Percentiles rank a stretch among this genome's conserved stretches.
These are phyloP conservation scores for Xenoacremonium recifei DNA, from an alignment of 2,329 filamentous ascomycete genomes.

Conservation along the genomic window DNA sequence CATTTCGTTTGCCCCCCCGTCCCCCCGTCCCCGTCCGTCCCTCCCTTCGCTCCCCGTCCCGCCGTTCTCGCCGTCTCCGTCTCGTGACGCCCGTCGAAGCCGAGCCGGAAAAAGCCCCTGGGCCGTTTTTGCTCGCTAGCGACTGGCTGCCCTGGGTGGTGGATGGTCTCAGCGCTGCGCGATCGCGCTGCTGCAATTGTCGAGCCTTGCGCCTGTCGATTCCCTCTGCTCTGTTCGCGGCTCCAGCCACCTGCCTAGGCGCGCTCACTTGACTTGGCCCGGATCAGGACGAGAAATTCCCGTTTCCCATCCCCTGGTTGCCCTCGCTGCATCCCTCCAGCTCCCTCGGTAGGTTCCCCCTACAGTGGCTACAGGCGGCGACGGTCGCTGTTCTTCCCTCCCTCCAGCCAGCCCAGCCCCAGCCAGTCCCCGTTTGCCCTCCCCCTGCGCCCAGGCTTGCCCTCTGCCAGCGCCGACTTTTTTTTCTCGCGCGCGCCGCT, in stretches of 20 bases:
- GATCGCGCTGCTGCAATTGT: conserved; percentile 12
- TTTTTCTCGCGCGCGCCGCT: conserved; percentile 1
- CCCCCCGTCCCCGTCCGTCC: too few species aligned
- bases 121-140: background rate
- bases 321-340: background rate
- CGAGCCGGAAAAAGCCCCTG: too few species aligned
- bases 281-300: conserved; percentile 33
- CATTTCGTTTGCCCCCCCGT: background rate
- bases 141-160: conserved; percentile 13
- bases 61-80: too few species aligned
- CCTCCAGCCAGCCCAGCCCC: background rate
- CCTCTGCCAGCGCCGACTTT: conserved; percentile 9
- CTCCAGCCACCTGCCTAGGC: too few species aligned
- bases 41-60: too few species aligned
- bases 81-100: conserved; percentile 16
- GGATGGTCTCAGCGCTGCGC: conserved; percentile 25
- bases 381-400: background rate
- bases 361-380: background rate
- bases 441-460: background rate
- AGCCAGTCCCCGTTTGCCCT: too few species aligned
- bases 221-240: too few species aligned
- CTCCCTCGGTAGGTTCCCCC: background rate
- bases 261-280: conserved; percentile 6
- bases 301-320: conserved; percentile 26
- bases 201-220: conserved; percentile 3